Conservation (phyloP, 2,329 filamentous ascomycete species). For the Botrytis squamosa region DNA sequence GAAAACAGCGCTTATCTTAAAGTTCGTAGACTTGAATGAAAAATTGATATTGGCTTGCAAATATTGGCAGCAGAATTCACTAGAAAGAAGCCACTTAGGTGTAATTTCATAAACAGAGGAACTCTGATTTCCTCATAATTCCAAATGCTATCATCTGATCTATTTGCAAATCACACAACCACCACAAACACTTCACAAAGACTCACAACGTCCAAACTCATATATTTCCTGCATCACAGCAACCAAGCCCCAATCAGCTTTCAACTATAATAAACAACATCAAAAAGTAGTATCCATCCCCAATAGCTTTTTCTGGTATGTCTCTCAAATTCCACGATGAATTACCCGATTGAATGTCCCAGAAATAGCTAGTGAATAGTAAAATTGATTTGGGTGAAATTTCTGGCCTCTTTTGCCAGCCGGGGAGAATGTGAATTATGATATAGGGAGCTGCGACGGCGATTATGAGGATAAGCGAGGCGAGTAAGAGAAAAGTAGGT, state of each 20-base stretch:
- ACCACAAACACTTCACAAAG: not conserved
- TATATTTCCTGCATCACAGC: constrained; percentile 7
- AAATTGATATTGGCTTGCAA: not conserved
- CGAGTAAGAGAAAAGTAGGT: not conserved
- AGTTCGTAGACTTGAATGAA: not conserved
- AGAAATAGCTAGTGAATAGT: not conserved
- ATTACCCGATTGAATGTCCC: not conserved
- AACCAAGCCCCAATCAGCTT: not conserved
- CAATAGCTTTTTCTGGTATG: constrained; percentile 5
- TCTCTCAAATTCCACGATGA: constrained; percentile 1
- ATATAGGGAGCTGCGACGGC: not conserved
- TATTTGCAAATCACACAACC: not conserved
- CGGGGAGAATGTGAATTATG: not conserved
- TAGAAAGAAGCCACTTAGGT: not conserved
- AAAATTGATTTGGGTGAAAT: not conserved
- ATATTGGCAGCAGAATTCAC: not conserved
- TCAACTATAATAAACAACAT: not conserved
- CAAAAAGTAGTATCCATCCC: not conserved
- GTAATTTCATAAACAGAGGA: not conserved
- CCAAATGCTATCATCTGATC: not conserved
- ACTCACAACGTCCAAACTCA: not conserved
- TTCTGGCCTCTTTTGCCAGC: not conserved
- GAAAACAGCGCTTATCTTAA: not conserved
- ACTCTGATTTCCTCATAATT: not conserved
- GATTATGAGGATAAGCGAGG: not conserved